Conservation (phyloP, 2,329 filamentous ascomycete genomes). For the Sporothrix dimorphospora region DNA sequence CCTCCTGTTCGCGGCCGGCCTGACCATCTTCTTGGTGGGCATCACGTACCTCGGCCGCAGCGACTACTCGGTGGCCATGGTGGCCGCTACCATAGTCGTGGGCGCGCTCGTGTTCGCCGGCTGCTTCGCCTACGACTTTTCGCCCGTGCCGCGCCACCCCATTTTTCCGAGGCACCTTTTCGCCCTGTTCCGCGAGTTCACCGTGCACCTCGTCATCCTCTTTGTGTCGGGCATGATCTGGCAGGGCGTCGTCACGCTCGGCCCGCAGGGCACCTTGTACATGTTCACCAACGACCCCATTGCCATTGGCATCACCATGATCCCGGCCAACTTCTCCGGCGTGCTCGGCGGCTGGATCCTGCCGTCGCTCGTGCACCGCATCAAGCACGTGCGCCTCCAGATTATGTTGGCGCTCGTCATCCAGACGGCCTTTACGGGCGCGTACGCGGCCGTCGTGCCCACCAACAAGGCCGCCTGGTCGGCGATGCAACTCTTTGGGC, state of each 20-base stretch:
- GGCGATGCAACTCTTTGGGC: conserved; percentile 40
- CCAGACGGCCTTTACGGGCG: conserved; percentile 32
- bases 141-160: conserved; percentile 28
- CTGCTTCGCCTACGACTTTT: conserved; percentile 8
- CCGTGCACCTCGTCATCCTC: conserved; percentile 39
- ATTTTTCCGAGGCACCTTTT: conserved; percentile 39
- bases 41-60: background rate
- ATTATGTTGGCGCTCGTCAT: conserved; percentile 40
- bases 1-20: conserved; percentile 30
- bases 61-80: background rate
- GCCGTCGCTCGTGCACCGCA: conserved; percentile 40
- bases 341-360: conserved; percentile 39
- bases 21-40: background rate
- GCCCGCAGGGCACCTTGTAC: conserved; percentile 39
- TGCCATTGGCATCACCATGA: conserved; percentile 38
- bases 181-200: conserved; percentile 39
- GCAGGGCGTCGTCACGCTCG: conserved; percentile 38
- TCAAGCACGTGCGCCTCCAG: conserved; percentile 40
- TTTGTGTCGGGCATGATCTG: conserved; percentile 41
- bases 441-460: conserved; percentile 37
- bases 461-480: conserved; percentile 39
- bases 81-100: background rate
- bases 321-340: conserved; percentile 36
- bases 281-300: conserved; percentile 41
- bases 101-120: background rate